A percentile compares a stretch with the other conserved stretches of the same genome.
Conservation (phyloP, 2,329 filamentous ascomycete species). For the Alternaria gansuensis region DNA sequence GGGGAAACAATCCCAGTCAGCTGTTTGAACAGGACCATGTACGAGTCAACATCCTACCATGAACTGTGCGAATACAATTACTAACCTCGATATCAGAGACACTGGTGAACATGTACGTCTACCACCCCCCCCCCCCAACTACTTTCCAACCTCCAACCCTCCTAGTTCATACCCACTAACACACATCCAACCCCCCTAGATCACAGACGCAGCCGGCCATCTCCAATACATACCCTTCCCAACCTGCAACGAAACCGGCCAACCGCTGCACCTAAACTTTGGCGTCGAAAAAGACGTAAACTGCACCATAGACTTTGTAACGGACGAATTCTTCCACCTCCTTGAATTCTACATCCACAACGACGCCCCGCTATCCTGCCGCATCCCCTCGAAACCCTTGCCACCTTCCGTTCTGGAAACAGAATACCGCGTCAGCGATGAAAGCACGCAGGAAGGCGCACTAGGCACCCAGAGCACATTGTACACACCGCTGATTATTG, state of each 20-base stretch:
- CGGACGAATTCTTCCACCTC: slow-evolving; percentile 83
- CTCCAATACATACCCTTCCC: slow-evolving; percentile 94
- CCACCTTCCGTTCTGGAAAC: slow-evolving; percentile 49
- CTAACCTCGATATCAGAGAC: slow-evolving; percentile 65
- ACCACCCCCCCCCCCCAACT: not conserved
- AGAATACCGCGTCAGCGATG: slow-evolving; percentile 45
- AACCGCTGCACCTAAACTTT: slow-evolving; percentile 85
- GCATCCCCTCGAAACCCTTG: slow-evolving; percentile 80
- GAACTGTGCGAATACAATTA: not conserved
- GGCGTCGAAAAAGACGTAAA: slow-evolving; percentile 82
- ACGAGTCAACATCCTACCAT: slow-evolving; percentile 28
- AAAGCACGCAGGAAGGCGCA: slow-evolving; percentile 54
- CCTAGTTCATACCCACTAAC: not conserved
- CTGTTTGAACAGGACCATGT: slow-evolving; percentile 64
- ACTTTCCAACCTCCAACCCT: not conserved
- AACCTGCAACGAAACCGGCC: slow-evolving; percentile 84
- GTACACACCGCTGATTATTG: slow-evolving; percentile 87
- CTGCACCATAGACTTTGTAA: slow-evolving; percentile 80
- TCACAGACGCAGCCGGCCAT: slow-evolving; percentile 80
- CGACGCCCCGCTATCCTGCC: slow-evolving; percentile 91
- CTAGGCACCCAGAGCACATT: slow-evolving; percentile 46
- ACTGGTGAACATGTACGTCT: slow-evolving; percentile 77
- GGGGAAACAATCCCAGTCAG: slow-evolving; percentile 61
- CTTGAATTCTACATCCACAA: slow-evolving; percentile 98
- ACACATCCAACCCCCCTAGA: slow-evolving; percentile 44